Conservation (phyloP, 495 filamentous ascomycete genomes). For the Tuber calosporum region DNA sequence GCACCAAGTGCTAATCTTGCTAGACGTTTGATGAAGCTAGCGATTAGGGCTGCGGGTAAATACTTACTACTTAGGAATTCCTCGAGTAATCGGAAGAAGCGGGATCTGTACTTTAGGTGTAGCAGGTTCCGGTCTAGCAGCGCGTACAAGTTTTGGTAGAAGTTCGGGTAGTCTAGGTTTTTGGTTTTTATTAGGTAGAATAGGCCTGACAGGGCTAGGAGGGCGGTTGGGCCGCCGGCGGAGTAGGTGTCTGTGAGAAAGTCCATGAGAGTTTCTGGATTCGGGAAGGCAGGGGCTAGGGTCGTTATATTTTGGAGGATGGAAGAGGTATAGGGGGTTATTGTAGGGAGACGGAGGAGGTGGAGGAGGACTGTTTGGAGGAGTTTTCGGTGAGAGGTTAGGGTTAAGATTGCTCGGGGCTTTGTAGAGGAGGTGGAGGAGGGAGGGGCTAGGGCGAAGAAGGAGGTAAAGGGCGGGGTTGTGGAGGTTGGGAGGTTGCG, state of each 20-base stretch:
- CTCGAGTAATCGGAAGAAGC: conserved; percentile 86
- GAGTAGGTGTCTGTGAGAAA: conserved; percentile 92
- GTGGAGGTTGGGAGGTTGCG: conserved; percentile 56
- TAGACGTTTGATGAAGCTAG: conserved; percentile 91
- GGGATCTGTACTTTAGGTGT: conserved; percentile 86
- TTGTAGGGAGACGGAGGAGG: conserved; percentile 55
- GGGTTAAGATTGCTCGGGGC: conserved; percentile 50
- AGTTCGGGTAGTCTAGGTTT: conserved; percentile 92
- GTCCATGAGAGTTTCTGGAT: conserved; percentile 88
- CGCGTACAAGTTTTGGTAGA: conserved; percentile 90
- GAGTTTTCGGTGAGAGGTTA: conserved; percentile 59
- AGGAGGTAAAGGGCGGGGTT: conserved; percentile 56
- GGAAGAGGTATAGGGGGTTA: not conserved
- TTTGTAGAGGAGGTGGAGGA: conserved; percentile 42
- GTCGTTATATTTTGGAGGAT: conserved; percentile 68
- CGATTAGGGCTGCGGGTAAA: conserved; percentile 80
- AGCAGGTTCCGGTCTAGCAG: conserved; percentile 75
- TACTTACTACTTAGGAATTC: conserved; percentile 89
- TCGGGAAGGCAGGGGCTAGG: conserved; percentile 75
- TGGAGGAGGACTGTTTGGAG: conserved; percentile 81
- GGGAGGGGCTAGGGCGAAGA: conserved; percentile 52
- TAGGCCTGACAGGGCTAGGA: conserved; percentile 83
- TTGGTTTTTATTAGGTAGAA: conserved; percentile 90
- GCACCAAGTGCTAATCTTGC: conserved; percentile 73
- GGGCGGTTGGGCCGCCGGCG: conserved; percentile 70